Evolutionary conservation across 1,284 basidiomycete species (phyloP).

Genomic region (Austroboletus niveus): DNA sequence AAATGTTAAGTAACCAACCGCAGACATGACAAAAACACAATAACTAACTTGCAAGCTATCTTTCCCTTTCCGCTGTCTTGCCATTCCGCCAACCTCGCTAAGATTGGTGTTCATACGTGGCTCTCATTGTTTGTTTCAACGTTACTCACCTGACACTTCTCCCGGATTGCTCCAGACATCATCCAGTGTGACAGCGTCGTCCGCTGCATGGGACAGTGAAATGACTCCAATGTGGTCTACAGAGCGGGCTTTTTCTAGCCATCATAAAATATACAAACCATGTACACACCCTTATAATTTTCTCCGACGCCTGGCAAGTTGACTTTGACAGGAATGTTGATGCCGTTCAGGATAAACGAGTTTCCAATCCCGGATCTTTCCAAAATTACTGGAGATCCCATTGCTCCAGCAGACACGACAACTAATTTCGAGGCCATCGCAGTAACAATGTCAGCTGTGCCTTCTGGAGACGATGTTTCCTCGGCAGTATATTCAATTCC

Average conservation of each 20-base stretch:
- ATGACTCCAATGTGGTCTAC: conserved; percentile 44
- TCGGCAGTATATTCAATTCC: conserved; percentile 27
- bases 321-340: conserved; percentile 40
- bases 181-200: conserved; percentile 44
- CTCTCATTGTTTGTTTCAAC: background rate
- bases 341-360: conserved; percentile 36
- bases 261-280: background rate
- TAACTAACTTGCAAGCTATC: conserved; percentile 48
- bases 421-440: conserved; percentile 8
- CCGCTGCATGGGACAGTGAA: conserved; percentile 35
- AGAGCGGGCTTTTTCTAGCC: background rate
- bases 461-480: background rate
- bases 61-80: conserved; percentile 42
- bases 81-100: conserved; percentile 45
- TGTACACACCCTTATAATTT: conserved; percentile 41
- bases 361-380: conserved; percentile 42
- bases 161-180: conserved; percentile 37
- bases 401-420: conserved; percentile 17
- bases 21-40: background rate
- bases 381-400: conserved; percentile 21
- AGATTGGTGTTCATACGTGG: background rate
- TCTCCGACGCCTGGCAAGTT: conserved; percentile 56
- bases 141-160: conserved; percentile 34
- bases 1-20: too few relatives aligned
- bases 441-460: background rate